Percentiles rank a stretch among this genome's conserved stretches.
Conservation (phyloP, 2,329 filamentous ascomycete species). For the Daldinia sp. region DNA sequence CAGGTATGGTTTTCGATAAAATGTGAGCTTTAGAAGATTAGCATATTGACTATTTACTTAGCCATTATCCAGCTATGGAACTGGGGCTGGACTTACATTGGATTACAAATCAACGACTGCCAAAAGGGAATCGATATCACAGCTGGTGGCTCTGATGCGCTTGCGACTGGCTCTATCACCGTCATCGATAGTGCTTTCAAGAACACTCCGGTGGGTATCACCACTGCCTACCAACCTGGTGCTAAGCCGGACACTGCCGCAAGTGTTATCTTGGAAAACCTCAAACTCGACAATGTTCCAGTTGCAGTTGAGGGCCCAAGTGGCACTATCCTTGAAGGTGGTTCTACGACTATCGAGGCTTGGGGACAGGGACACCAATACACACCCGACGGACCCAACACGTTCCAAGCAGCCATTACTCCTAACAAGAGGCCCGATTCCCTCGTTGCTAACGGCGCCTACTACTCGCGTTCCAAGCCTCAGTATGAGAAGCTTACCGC, state of each 20-base stretch:
- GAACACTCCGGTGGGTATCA: slow-evolving; percentile 70
- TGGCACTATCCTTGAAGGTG: slow-evolving; percentile 63
- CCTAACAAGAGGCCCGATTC: slow-evolving; percentile 58
- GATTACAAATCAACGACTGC: slow-evolving; percentile 66
- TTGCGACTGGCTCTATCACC: slow-evolving; percentile 74
- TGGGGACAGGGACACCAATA: slow-evolving; percentile 77
- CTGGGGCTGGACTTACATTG: slow-evolving; percentile 76
- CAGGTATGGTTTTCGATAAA: slow-evolving; percentile 38
- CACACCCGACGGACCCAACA: slow-evolving; percentile 50
- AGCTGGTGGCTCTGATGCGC: slow-evolving; percentile 55
- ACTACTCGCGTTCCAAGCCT: slow-evolving; percentile 74
- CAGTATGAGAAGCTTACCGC: slow-evolving; percentile 69
- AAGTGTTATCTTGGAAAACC: slow-evolving; percentile 65
- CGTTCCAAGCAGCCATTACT: slow-evolving; percentile 58
- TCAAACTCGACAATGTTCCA: slow-evolving; percentile 49
- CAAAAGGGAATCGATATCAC: slow-evolving; percentile 68
- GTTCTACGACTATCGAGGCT: slow-evolving; percentile 59
- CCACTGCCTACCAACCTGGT: slow-evolving; percentile 62
- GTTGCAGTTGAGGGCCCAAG: slow-evolving; percentile 51
- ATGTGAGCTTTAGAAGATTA: background rate
- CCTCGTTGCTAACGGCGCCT: slow-evolving; percentile 60
- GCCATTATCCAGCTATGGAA: slow-evolving; percentile 76
- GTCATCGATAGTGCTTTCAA: slow-evolving; percentile 74
- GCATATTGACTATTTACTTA: slow-evolving; percentile 6
- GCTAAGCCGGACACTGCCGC: slow-evolving; percentile 58